These are phyloP conservation scores for Sphagnum fallax DNA, from an alignment of 228 moss, liverwort and hornwort species.

Conservation along the genomic window DNA sequence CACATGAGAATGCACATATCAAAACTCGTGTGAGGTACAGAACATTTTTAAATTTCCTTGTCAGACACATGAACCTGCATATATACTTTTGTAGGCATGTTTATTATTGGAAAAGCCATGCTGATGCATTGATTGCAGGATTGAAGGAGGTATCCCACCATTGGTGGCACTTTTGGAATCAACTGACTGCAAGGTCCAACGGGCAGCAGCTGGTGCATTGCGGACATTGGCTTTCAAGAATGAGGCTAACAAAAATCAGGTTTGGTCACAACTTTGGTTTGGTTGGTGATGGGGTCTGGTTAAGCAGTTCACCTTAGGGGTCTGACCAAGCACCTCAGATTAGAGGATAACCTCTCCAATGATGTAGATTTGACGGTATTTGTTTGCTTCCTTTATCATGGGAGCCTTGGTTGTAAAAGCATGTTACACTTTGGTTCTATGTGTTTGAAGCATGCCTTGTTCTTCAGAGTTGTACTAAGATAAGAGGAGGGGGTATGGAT, in stretches of 20 bases:
- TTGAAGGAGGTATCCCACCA: conserved; percentile 95
- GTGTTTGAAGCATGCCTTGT: no score
- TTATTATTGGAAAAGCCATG: not conserved
- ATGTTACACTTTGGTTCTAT: no score
- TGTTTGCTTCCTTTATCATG: no score
- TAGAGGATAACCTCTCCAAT: no score
- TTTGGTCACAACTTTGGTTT: not conserved
- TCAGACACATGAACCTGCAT: no score
- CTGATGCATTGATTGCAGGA: conserved; percentile 26
- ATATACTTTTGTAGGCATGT: not conserved
- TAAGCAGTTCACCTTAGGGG: not conserved
- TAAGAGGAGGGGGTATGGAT: no score
- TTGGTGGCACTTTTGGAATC: conserved; percentile 91
- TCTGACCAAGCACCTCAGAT: not conserved
- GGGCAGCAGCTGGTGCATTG: conserved; percentile 94
- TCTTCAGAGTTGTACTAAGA: no score
- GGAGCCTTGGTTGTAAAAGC: no score
- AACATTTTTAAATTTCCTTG: no score
- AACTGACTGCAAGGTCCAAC: conserved; percentile 88
- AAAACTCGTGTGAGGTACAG: conserved; percentile 90
- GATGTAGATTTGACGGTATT: no score
- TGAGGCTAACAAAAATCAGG: conserved; percentile 99
- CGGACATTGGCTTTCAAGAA: conserved; percentile 96
- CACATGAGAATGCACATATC: conserved; percentile 95
- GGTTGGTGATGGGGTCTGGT: no score